These are phyloP conservation scores for Sporisorium exsertum DNA, from an alignment of 1,284 basidiomycete genomes.

Conservation along the genomic window DNA sequence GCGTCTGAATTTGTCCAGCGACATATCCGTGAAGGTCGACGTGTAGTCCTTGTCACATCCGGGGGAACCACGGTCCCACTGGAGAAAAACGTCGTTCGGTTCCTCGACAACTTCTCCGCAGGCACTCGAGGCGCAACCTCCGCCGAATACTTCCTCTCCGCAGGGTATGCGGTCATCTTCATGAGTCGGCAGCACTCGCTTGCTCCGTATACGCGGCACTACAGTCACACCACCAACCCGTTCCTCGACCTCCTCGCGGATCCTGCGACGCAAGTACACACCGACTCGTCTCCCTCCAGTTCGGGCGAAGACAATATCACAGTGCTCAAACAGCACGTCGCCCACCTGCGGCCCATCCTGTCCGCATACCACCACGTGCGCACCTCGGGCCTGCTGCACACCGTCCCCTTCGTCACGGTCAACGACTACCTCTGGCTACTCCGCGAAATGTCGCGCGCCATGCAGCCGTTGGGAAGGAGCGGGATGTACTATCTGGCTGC, in stretches of 20 bases:
- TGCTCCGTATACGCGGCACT: constrained; percentile 94
- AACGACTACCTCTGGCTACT: constrained; percentile 96
- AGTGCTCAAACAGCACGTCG: constrained; percentile 77
- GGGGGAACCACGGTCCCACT: constrained; percentile 68
- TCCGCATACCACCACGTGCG: constrained; percentile 85
- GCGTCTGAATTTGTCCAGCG: constrained; percentile 76
- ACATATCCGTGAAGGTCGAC: constrained; percentile 76
- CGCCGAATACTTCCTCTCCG: constrained; percentile 92
- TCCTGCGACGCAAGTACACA: constrained; percentile 36
- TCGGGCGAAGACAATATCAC: constrained; percentile 72
- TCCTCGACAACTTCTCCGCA: constrained; percentile 98
- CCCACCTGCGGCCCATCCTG: constrained; percentile 79
- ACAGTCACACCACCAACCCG: constrained; percentile 96
- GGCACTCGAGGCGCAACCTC: constrained; percentile 97
- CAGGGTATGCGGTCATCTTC: constrained; percentile 97
- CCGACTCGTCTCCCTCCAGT: constrained; percentile 17
- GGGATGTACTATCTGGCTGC: constrained; percentile 97
- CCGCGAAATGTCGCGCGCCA: constrained; percentile 77
- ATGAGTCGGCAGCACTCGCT: constrained; percentile 97
- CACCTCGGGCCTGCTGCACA: constrained; percentile 79
- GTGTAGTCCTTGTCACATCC: constrained; percentile 87
- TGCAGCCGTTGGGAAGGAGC: constrained; percentile 77
- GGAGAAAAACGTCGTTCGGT: constrained; percentile 77
- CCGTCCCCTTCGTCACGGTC: constrained; percentile 90
- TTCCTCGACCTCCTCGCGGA: constrained; percentile 95